Conservation (phyloP, 495 filamentous ascomycete species). For the Geopyxis carbonaria region DNA sequence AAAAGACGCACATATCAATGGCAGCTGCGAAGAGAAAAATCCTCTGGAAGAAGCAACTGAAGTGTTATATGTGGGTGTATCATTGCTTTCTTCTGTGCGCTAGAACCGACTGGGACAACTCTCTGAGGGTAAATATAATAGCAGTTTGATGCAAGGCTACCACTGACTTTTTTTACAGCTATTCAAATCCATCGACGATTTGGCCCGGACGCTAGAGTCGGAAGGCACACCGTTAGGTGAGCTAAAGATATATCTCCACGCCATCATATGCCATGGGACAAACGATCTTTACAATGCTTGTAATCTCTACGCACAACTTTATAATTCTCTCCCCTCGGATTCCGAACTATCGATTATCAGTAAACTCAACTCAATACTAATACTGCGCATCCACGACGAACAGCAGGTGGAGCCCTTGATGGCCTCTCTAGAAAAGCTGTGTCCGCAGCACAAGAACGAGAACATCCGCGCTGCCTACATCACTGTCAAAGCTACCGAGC, state of each 20-base stretch:
- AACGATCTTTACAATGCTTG: conserved; percentile 53
- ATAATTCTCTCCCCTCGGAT: conserved; percentile 32
- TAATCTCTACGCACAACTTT: conserved; percentile 42
- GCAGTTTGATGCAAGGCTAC: background rate
- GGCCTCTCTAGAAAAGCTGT: conserved; percentile 48
- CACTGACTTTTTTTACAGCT: conserved; percentile 21
- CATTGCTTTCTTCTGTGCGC: conserved; percentile 41
- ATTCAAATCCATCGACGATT: conserved; percentile 28
- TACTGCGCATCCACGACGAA: conserved; percentile 49
- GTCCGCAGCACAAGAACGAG: conserved; percentile 47
- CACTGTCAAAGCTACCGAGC: conserved; percentile 50
- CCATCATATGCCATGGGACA: conserved; percentile 60
- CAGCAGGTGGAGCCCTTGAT: conserved; percentile 38
- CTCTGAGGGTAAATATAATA: conserved; percentile 28
- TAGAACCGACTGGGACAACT: conserved; percentile 46
- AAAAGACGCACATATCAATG: conserved; percentile 21
- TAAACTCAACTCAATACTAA: conserved; percentile 63
- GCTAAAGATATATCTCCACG: conserved; percentile 56
- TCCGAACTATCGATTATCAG: conserved; percentile 62
- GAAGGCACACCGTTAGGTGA: too few species aligned
- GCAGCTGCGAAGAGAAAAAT: conserved; percentile 28
- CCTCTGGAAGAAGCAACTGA: conserved; percentile 36
- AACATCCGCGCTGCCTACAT: conserved; percentile 63
- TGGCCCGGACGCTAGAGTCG: too few species aligned
- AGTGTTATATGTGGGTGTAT: conserved; percentile 42